A percentile compares a stretch with the other conserved stretches of the same genome.
These are phyloP conservation scores for Trametes sanguinea DNA, from an alignment of 768 basidiomycete genomes.

Conservation along the genomic window DNA sequence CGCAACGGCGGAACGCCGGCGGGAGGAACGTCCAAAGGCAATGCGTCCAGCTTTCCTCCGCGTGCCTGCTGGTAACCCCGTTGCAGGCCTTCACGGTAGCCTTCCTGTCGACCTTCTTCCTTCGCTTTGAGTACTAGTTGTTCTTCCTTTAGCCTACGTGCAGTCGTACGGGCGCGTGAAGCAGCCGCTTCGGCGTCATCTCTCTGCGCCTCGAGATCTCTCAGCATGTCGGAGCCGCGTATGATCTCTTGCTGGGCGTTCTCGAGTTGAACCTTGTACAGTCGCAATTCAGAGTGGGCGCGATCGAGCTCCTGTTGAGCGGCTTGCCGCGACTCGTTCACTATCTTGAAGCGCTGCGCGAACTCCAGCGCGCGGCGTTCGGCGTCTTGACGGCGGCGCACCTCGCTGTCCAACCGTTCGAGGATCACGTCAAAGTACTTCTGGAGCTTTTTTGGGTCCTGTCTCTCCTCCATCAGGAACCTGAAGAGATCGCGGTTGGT, in stretches of 20 bases:
- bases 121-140: slow-evolving; percentile 42
- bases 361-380: slow-evolving; percentile 50
- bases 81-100: slow-evolving; percentile 44
- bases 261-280: slow-evolving; percentile 48
- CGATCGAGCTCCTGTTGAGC: slow-evolving; percentile 42
- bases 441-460: slow-evolving; percentile 31
- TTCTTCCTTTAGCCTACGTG: slow-evolving; percentile 45
- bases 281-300: slow-evolving; percentile 43
- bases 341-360: slow-evolving; percentile 42
- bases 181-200: slow-evolving; percentile 49
- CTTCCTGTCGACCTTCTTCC: slow-evolving; percentile 45
- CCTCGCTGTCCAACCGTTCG: slow-evolving; percentile 42
- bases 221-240: slow-evolving; percentile 45
- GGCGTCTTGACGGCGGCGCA: slow-evolving; percentile 45
- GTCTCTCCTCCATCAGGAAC: slow-evolving; percentile 27
- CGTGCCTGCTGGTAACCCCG: slow-evolving; percentile 29
- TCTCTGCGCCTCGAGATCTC: slow-evolving; percentile 43
- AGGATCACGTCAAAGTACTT: slow-evolving; percentile 32
- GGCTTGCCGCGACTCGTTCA: slow-evolving; percentile 41
- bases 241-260: slow-evolving; percentile 48
- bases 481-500: slow-evolving; percentile 28
- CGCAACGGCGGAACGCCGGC: slow-evolving; percentile 1
- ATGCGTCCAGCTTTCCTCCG: neutral
- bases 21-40: slow-evolving; percentile 12
- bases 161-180: slow-evolving; percentile 45